Conservation (phyloP, 306 rosid species). For the Cicer arietinum region DNA sequence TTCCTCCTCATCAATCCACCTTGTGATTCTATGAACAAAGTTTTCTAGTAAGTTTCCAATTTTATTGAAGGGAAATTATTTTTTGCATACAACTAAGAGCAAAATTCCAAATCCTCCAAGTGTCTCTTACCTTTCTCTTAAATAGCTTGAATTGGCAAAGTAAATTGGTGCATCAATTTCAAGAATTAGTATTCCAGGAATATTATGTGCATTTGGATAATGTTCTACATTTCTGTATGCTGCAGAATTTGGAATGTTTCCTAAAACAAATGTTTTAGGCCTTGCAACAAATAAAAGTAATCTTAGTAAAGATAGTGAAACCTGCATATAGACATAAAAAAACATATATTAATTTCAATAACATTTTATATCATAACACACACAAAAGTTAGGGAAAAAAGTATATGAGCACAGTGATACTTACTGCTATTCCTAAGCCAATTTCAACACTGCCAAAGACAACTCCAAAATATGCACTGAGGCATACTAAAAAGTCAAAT, state of each 20-base stretch:
- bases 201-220: conserved; percentile 64
- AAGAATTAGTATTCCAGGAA: conserved; percentile 84
- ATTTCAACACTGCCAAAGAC: conserved; percentile 83
- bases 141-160: conserved; percentile 78
- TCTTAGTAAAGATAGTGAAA: conserved; percentile 69
- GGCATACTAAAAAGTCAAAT: conserved; percentile 81
- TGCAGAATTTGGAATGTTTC: conserved; percentile 73
- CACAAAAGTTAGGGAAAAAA: background rate
- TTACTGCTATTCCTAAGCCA: conserved; percentile 85
- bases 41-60: conserved; percentile 9
- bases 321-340: conserved; percentile 53
- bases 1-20: conserved; percentile 98
- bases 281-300: conserved; percentile 72
- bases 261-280: conserved; percentile 70
- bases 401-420: background rate
- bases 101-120: background rate
- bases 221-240: conserved; percentile 76
- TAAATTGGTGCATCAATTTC: conserved; percentile 80
- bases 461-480: conserved; percentile 78
- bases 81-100: conserved; percentile 7
- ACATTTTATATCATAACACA: background rate
- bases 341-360: conserved; percentile 18
- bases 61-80: background rate
- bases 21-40: conserved; percentile 64
- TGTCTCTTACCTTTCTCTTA: conserved; percentile 69